Conservation (phyloP, 129 eudicot species). For the sunflower (Helianthus annuus) region HanXRQr2.0-SUNRISE NC_035442.2:174651925-174652424, state of each 20-base stretch:
- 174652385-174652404: slow-evolving; percentile 66
- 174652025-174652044: no score
- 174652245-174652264: slow-evolving; percentile 22
- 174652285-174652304: slow-evolving; percentile 52
- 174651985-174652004: no score
- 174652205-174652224: slow-evolving; percentile 22
- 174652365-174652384: slow-evolving; percentile 67
- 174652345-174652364: slow-evolving; percentile 36
- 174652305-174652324: slow-evolving; percentile 58
- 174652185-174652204: slow-evolving; percentile 3
- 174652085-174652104: slow-evolving; percentile 1
- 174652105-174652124: slow-evolving; percentile 75
- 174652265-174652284: background rate
- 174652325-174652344: slow-evolving; percentile 38
- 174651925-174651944: no score
- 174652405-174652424: slow-evolving; percentile 95
- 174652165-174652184: slow-evolving; percentile 10
- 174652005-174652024: no score
- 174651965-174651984: no score
- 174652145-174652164: slow-evolving; percentile 55
- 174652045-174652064: no score
- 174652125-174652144: slow-evolving; percentile 50
- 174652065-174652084: background rate
- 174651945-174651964: no score
- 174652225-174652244: slow-evolving; percentile 12